phyloP scores from a whole-genome alignment of 208 protist genomes.

The Leishmania turanica region DNA sequence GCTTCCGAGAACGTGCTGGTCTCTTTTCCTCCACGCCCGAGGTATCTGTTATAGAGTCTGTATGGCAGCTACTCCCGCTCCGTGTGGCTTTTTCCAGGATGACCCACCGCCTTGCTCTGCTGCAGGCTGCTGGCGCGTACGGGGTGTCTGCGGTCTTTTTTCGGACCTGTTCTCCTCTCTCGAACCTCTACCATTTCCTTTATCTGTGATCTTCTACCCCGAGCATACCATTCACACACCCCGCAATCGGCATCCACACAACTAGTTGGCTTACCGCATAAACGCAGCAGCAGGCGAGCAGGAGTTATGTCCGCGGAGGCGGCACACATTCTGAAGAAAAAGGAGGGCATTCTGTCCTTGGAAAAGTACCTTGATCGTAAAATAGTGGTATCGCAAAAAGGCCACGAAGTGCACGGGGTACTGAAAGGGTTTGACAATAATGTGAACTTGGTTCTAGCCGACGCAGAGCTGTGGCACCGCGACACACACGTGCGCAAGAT shows the following conservation, averaged over 20 bases:
- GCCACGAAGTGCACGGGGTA: slow-evolving; percentile 61
- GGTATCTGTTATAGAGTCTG: neutral
- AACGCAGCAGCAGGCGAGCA: neutral
- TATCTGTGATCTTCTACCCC: neutral
- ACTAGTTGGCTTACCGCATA: rapidly evolving
- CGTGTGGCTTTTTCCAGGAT: neutral
- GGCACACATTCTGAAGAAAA: slow-evolving; percentile 79
- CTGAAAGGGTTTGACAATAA: slow-evolving; percentile 92
- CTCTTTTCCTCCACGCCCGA: neutral
- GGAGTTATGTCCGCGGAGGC: slow-evolving; percentile 58
- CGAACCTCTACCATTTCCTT: neutral
- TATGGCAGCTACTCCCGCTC: neutral
- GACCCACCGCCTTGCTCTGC: neutral
- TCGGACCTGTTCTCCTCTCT: neutral
- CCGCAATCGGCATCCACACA: neutral
- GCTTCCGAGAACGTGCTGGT: neutral
- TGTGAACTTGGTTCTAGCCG: slow-evolving; percentile 75
- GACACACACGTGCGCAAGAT: slow-evolving; percentile 47
- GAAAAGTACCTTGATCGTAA: slow-evolving; percentile 83
- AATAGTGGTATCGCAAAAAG: slow-evolving; percentile 44
- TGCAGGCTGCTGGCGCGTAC: neutral
- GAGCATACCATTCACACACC: no score
- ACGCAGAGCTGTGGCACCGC: slow-evolving; percentile 65
- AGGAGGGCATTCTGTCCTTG: slow-evolving; percentile 72
- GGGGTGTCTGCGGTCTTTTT: neutral